Percentiles rank a stretch among this genome's conserved stretches.
Conservation (phyloP, 2,329 filamentous ascomycete species). For the Phyllosticta citriasiana region DNA sequence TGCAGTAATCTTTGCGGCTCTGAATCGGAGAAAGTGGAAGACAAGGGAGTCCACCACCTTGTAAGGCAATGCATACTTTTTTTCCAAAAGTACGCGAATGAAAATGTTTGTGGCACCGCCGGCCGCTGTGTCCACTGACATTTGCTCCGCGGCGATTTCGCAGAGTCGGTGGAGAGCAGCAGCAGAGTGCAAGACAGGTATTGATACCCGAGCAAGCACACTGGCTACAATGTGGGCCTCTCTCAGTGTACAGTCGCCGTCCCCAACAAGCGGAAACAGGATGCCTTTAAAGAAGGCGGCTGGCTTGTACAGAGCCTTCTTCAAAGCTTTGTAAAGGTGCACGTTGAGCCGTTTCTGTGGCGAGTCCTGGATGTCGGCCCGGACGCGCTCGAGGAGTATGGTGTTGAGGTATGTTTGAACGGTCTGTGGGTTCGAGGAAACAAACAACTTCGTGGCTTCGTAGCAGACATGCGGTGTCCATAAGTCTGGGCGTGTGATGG, state of each 20-base stretch:
- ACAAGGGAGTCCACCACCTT: slow-evolving; percentile 91
- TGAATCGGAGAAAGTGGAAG: slow-evolving; percentile 91
- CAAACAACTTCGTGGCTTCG: slow-evolving; percentile 85
- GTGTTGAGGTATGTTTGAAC: slow-evolving; percentile 80
- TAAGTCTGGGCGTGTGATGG: slow-evolving; percentile 69
- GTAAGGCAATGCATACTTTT: slow-evolving; percentile 92
- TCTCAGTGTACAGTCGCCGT: slow-evolving; percentile 79
- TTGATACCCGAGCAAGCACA: slow-evolving; percentile 72
- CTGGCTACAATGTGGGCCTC: slow-evolving; percentile 88
- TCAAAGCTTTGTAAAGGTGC: slow-evolving; percentile 86
- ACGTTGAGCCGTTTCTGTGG: slow-evolving; percentile 74
- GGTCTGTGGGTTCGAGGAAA: slow-evolving; percentile 68
- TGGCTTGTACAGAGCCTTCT: slow-evolving; percentile 88
- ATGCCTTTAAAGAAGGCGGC: slow-evolving; percentile 95
- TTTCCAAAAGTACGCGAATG: slow-evolving; percentile 85
- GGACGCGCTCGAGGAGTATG: slow-evolving; percentile 80
- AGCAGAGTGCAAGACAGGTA: slow-evolving; percentile 85
- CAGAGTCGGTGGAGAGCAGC: slow-evolving; percentile 85
- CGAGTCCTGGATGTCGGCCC: slow-evolving; percentile 85
- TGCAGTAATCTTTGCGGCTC: slow-evolving; percentile 53
- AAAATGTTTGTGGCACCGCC: slow-evolving; percentile 92
- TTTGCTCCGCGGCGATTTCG: slow-evolving; percentile 88
- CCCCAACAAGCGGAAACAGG: slow-evolving; percentile 77
- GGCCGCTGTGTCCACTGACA: slow-evolving; percentile 69
- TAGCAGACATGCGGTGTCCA: slow-evolving; percentile 77